Evolutionary conservation across 2,329 filamentous ascomycete species (phyloP).

Genomic region (Phaeophleospora eucalypticola): DNA sequence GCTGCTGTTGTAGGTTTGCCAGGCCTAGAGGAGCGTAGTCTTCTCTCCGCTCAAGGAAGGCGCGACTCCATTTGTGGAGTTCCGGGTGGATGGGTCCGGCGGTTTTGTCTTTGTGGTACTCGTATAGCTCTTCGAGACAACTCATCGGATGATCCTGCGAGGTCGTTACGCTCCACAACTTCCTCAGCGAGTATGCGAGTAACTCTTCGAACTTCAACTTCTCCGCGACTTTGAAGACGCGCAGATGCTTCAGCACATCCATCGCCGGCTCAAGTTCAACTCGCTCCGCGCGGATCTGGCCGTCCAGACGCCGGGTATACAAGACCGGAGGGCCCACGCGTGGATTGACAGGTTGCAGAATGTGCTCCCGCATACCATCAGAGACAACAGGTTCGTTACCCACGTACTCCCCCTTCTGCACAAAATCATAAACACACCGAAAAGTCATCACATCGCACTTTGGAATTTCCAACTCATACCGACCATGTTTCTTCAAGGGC

Average conservation of each 20-base stretch:
- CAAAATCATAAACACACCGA: slow-evolving; percentile 34
- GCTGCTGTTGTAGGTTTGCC: too few species aligned
- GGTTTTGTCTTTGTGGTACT: slow-evolving; percentile 10
- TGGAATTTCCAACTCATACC: slow-evolving; percentile 33
- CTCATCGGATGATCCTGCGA: slow-evolving; percentile 36
- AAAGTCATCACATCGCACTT: slow-evolving; percentile 31
- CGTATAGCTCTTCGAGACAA: slow-evolving; percentile 35
- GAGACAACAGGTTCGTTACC: neutral
- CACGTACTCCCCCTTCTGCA: slow-evolving; percentile 14
- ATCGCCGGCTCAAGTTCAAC: neutral
- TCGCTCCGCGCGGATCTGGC: too few species aligned
- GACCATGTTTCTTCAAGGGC: slow-evolving; percentile 29
- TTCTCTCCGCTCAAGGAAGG: slow-evolving; percentile 18
- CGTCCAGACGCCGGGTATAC: too few species aligned
- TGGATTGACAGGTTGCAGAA: neutral
- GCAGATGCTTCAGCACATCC: slow-evolving; percentile 18
- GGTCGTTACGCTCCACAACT: slow-evolving; percentile 30
- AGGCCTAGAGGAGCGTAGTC: neutral
- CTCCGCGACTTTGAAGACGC: slow-evolving; percentile 33
- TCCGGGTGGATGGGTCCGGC: slow-evolving; percentile 19
- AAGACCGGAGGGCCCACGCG: too few species aligned
- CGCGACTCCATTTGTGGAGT: slow-evolving; percentile 25
- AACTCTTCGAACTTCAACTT: slow-evolving; percentile 37
- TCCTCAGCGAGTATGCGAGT: slow-evolving; percentile 31
- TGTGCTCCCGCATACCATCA: too few species aligned